A percentile compares a stretch with the other conserved stretches of the same genome.
Evolutionary conservation across 2,329 filamentous ascomycete species (phyloP).

Genomic region (Chaetomium sp.): DNA sequence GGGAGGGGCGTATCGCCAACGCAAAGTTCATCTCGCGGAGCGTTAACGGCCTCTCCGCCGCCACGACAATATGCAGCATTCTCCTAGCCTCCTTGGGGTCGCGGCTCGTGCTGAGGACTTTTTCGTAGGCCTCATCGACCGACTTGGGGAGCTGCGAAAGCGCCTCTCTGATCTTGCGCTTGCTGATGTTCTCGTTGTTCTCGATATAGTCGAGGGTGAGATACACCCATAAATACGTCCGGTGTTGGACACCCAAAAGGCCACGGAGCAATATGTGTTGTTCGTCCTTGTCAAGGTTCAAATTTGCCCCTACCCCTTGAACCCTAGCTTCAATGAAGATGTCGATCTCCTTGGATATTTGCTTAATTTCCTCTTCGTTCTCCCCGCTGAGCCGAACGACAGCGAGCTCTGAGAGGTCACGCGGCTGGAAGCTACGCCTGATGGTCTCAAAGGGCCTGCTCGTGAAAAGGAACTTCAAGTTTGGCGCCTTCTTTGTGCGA

Average conservation of each 20-base stretch:
- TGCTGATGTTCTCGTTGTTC: slow-evolving; percentile 18
- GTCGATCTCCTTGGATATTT: slow-evolving; percentile 40
- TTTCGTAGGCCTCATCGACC: slow-evolving; percentile 36
- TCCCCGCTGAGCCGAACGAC: slow-evolving; percentile 34
- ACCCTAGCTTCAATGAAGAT: slow-evolving; percentile 37
- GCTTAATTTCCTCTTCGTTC: slow-evolving; percentile 35
- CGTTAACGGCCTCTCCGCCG: slow-evolving; percentile 28
- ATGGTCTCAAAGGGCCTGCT: slow-evolving; percentile 39
- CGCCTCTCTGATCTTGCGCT: slow-evolving; percentile 19
- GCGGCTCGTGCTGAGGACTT: slow-evolving; percentile 29
- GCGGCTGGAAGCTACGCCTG: slow-evolving; percentile 27
- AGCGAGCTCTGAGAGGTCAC: slow-evolving; percentile 5
- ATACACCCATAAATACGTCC: slow-evolving; percentile 47
- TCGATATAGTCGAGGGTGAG: slow-evolving; percentile 41
- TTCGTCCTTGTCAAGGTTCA: slow-evolving; percentile 29
- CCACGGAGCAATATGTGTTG: slow-evolving; percentile 31
- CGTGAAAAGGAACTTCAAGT: slow-evolving; percentile 41
- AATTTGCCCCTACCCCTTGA: neutral
- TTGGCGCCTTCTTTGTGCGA: slow-evolving; percentile 10
- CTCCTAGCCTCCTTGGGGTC: slow-evolving; percentile 13
- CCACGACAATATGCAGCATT: slow-evolving; percentile 25
- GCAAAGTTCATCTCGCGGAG: slow-evolving; percentile 31
- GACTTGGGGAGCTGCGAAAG: slow-evolving; percentile 29
- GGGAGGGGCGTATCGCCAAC: slow-evolving; percentile 11
- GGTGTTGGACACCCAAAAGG: slow-evolving; percentile 38